A percentile compares a stretch with the other conserved stretches of the same genome.
phyloP scores from a whole-genome alignment of 768 basidiomycete genomes.

The Xerocomellus amylosporus region DNA sequence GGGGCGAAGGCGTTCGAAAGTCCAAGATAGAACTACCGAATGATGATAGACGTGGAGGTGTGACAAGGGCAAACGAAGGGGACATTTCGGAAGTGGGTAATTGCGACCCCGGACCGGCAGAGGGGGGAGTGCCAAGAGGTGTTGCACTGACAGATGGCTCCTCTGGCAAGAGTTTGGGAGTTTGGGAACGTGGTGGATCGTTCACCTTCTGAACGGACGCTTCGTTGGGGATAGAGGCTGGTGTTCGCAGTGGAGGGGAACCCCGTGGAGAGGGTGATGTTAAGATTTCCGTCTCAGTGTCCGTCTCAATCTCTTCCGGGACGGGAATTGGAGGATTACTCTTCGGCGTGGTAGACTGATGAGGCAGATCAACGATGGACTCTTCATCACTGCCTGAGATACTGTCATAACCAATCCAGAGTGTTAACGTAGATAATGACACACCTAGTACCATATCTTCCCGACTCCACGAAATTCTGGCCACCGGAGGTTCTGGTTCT shows the following conservation, averaged over 20 bases:
- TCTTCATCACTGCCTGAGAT: conserved; percentile 41
- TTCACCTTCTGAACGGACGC: conserved; percentile 15
- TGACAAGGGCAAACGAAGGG: conserved; percentile 34
- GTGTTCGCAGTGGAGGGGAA: conserved; percentile 15
- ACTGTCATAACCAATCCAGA: background rate
- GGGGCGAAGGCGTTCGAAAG: conserved; percentile 64
- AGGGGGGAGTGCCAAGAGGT: conserved; percentile 27
- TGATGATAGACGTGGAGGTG: conserved; percentile 47
- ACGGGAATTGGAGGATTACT: conserved; percentile 15
- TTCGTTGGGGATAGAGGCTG: conserved; percentile 10
- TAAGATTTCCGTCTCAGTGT: conserved; percentile 30
- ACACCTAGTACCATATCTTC: conserved; percentile 22
- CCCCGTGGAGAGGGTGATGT: conserved; percentile 19
- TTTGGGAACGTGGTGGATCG: conserved; percentile 16
- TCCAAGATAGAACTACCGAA: conserved; percentile 43
- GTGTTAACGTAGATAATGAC: background rate
- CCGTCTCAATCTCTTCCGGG: conserved; percentile 19
- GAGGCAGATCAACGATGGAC: conserved; percentile 19
- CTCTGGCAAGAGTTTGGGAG: background rate
- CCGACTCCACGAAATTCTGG: conserved; percentile 8
- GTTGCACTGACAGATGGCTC: conserved; percentile 18
- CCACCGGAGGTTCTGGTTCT: conserved; percentile 26
- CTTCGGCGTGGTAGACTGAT: conserved; percentile 28
- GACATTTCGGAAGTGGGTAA: conserved; percentile 5
- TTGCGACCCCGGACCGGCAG: background rate